Evolutionary conservation across 331 rosid genomes (phyloP).

Genomic region (Arachis monticola): DNA sequence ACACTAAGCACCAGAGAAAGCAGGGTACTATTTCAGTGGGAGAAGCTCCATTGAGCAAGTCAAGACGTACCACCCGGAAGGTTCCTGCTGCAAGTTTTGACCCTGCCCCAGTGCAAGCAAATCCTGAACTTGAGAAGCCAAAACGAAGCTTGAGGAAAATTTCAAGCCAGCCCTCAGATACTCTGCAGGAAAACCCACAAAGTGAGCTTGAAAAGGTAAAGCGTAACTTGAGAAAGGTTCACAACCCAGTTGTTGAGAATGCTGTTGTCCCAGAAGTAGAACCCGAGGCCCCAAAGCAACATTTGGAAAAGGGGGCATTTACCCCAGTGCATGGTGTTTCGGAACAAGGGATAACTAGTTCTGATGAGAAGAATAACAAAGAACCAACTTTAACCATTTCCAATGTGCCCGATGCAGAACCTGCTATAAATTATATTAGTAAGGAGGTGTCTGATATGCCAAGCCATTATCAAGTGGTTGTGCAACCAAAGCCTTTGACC

Average conservation of each 20-base stretch:
- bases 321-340: conserved; percentile 41
- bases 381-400: conserved; percentile 46
- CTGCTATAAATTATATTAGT: conserved; percentile 45
- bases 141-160: conserved; percentile 66
- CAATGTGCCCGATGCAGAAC: conserved; percentile 53
- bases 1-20: conserved; percentile 68
- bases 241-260: conserved; percentile 74
- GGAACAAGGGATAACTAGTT: conserved; percentile 44
- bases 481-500: conserved; percentile 51
- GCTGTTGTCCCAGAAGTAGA: conserved; percentile 62
- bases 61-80: conserved; percentile 71
- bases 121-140: conserved; percentile 82
- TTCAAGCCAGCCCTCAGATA: conserved; percentile 64
- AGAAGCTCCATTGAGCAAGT: conserved; percentile 72
- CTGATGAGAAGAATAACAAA: conserved; percentile 59
- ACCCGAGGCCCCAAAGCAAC: conserved; percentile 54
- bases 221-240: conserved; percentile 95
- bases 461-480: conserved; percentile 46
- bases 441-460: conserved; percentile 52
- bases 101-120: conserved; percentile 50
- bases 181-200: conserved; percentile 82
- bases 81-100: conserved; percentile 61
- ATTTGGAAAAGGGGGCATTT: conserved; percentile 54
- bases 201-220: conserved; percentile 92
- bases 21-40: conserved; percentile 50